Evolutionary conservation across 331 rosid genomes (phyloP).

Genomic region (Malus hybrid): DNA sequence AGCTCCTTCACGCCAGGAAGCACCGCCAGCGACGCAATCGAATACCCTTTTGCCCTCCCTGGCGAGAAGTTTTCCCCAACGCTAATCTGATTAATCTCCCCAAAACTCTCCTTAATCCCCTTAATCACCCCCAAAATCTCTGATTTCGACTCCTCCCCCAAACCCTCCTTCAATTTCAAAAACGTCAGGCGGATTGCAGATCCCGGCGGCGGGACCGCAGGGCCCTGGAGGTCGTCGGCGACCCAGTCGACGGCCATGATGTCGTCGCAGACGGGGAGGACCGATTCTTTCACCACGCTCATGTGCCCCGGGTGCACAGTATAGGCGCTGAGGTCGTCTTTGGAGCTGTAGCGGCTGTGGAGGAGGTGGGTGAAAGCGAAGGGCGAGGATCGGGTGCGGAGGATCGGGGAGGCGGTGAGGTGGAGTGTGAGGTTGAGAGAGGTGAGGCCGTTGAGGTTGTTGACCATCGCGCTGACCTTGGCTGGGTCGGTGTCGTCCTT

Average conservation of each 20-base stretch:
- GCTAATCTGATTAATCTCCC: slow-evolving; percentile 40
- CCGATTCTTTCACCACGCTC: slow-evolving; percentile 52
- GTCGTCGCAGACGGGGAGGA: slow-evolving; percentile 70
- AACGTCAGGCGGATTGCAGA: slow-evolving; percentile 56
- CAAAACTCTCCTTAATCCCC: slow-evolving; percentile 39
- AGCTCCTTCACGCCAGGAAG: slow-evolving; percentile 33
- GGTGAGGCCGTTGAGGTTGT: slow-evolving; percentile 38
- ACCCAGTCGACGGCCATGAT: slow-evolving; percentile 64
- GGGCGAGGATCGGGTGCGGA: slow-evolving; percentile 56
- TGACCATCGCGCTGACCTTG: slow-evolving; percentile 48
- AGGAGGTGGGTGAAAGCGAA: slow-evolving; percentile 73
- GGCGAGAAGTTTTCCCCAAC: slow-evolving; percentile 83
- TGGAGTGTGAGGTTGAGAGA: slow-evolving; percentile 60
- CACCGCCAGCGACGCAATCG: slow-evolving; percentile 73
- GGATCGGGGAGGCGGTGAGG: slow-evolving; percentile 62
- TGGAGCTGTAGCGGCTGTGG: slow-evolving; percentile 69
- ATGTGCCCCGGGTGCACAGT: slow-evolving; percentile 57
- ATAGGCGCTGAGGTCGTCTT: slow-evolving; percentile 49
- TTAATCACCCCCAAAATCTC: slow-evolving; percentile 50
- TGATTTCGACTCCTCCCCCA: slow-evolving; percentile 16
- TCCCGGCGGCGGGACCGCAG: slow-evolving; percentile 23
- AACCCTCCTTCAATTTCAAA: slow-evolving; percentile 60
- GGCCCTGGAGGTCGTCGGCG: slow-evolving; percentile 13
- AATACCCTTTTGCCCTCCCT: slow-evolving; percentile 81
- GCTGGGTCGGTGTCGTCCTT: slow-evolving; percentile 55